Evolutionary conservation across 2,329 filamentous ascomycete genomes (phyloP).

Genomic region (Claviceps cyperi): DNA sequence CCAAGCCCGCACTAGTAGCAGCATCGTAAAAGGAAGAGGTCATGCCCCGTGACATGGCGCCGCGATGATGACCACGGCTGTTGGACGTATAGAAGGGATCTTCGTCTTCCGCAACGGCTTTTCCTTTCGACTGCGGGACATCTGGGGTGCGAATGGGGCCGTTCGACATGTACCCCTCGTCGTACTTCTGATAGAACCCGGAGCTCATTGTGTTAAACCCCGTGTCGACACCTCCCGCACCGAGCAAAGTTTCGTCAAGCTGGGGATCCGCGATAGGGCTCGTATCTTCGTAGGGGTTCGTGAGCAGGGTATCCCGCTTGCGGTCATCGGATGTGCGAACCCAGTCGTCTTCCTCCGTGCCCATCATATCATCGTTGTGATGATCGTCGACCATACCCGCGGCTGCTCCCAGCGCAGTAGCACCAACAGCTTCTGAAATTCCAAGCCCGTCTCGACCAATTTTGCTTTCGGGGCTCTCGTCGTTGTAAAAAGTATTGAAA

Average conservation of each 20-base stretch:
- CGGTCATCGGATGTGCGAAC: conserved; percentile 45
- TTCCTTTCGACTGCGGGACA: conserved; percentile 34
- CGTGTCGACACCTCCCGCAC: conserved; percentile 23
- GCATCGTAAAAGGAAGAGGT: conserved; percentile 80
- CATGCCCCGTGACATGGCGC: conserved; percentile 86
- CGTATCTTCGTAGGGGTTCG: conserved; percentile 51
- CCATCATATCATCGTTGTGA: conserved; percentile 35
- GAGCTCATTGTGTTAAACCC: conserved; percentile 41
- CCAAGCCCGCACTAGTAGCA: conserved; percentile 72
- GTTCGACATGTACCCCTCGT: conserved; percentile 87
- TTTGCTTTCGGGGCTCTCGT: conserved; percentile 14
- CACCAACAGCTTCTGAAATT: conserved; percentile 37
- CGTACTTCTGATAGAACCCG: conserved; percentile 44
- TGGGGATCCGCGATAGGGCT: conserved; percentile 46
- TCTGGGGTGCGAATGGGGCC: conserved; percentile 43
- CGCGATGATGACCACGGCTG: conserved; percentile 53
- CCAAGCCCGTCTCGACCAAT: conserved; percentile 20
- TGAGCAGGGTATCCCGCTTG: conserved; percentile 51
- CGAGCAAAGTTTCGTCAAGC: conserved; percentile 35
- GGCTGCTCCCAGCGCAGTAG: conserved; percentile 37
- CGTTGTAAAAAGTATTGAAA: conserved; percentile 15
- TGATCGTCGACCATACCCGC: conserved; percentile 26
- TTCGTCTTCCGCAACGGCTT: conserved; percentile 31
- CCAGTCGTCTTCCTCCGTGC: conserved; percentile 50
- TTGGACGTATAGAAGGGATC: conserved; percentile 53